Conservation (phyloP, 31 red algal species). For the Endocladia muricata region DNA sequence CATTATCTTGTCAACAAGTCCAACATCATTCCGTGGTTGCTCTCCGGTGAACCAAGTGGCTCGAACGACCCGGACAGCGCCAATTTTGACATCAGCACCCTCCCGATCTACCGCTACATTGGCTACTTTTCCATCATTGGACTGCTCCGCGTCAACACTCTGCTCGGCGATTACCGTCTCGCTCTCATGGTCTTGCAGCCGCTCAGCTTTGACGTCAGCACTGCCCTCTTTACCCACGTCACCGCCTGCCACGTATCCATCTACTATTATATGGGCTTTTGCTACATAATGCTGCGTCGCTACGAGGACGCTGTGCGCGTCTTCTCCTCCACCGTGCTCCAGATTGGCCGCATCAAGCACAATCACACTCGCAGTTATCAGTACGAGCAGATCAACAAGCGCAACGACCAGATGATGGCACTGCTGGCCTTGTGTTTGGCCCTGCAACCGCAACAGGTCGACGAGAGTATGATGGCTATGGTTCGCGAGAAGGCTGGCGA, state of each 20-base stretch:
- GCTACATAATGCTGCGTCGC: conserved; percentile 91
- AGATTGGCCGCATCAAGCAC: conserved; percentile 87
- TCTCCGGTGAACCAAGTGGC: conserved; percentile 56
- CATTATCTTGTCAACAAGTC: conserved; percentile 90
- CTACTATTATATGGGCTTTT: conserved; percentile 97
- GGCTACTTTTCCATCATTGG: conserved; percentile 95
- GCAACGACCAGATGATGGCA: conserved; percentile 95
- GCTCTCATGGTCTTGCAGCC: conserved; percentile 95
- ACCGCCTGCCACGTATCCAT: conserved; percentile 95
- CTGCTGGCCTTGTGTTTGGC: conserved; percentile 71
- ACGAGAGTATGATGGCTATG: conserved; percentile 78
- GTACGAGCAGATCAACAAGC: conserved; percentile 96
- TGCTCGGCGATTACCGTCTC: conserved; percentile 88
- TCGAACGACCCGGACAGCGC: conserved; percentile 75
- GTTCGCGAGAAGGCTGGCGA: conserved; percentile 84
- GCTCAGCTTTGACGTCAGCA: conserved; percentile 73
- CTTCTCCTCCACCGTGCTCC: conserved; percentile 63
- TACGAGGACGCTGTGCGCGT: conserved; percentile 92
- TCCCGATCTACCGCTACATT: conserved; percentile 86
- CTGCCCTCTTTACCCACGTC: conserved; percentile 91
- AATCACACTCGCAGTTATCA: conserved; percentile 91
- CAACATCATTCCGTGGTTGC: conserved; percentile 86
- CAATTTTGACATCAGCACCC: conserved; percentile 78
- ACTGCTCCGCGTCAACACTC: conserved; percentile 79
- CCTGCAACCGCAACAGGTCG: conserved; percentile 69